A percentile compares a stretch with the other conserved stretches of the same genome.
Evolutionary conservation across 495 filamentous ascomycete species (phyloP).

Genomic region (Jackrogersella multiformis): DNA sequence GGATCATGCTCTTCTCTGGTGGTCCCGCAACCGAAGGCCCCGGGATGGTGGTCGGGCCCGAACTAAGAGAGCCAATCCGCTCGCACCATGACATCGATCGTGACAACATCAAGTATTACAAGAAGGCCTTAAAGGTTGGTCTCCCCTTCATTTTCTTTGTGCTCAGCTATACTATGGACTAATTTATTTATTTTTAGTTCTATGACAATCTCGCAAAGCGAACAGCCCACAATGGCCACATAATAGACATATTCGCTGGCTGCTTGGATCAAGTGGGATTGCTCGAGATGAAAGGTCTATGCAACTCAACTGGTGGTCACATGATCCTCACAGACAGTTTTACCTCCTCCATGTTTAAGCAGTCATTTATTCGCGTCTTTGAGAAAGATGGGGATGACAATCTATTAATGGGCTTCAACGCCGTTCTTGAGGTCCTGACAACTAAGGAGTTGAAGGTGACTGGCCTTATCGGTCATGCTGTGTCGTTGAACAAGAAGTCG

Average conservation of each 20-base stretch:
- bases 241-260: constrained; percentile 97
- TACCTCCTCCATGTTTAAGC: constrained; percentile 99
- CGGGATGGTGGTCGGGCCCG: constrained; percentile 96
- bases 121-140: constrained; percentile 94
- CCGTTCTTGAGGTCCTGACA: constrained; percentile 93
- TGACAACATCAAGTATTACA: constrained; percentile 99
- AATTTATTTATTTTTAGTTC: constrained; percentile 72
- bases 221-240: constrained; percentile 94
- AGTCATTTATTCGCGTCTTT: constrained; percentile 96
- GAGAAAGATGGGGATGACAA: constrained; percentile 96
- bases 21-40: constrained; percentile 96
- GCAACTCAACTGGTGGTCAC: constrained; percentile 95
- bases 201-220: constrained; percentile 97
- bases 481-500: constrained; percentile 98
- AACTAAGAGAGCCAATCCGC: constrained; percentile 94
- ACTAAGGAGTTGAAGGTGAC: constrained; percentile 99
- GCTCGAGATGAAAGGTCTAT: constrained; percentile 97
- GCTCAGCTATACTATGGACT: constrained; percentile 27
- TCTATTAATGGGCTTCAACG: constrained; percentile 98
- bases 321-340: constrained; percentile 99
- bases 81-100: constrained; percentile 99
- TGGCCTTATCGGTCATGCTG: constrained; percentile 94
- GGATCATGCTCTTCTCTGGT: constrained; percentile 97
- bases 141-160: not conserved
- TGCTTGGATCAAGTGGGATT: constrained; percentile 98